Conservation (phyloP, 2,329 filamentous ascomycete genomes). For the Colletotrichum euphorbiae region DNA sequence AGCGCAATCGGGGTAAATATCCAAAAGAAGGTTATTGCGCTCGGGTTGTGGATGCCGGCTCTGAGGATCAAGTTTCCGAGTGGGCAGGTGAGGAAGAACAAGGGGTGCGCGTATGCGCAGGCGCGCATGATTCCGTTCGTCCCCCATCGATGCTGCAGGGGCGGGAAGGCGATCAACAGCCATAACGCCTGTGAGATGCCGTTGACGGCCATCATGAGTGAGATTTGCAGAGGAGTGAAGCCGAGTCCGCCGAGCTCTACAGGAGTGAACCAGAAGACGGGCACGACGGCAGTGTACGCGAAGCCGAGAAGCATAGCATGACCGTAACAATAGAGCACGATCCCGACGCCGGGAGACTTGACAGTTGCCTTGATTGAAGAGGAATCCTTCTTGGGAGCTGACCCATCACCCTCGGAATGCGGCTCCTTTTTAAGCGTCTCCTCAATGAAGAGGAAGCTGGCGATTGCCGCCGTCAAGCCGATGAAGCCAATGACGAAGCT, state of each 20-base stretch:
- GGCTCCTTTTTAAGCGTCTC: constrained; percentile 64
- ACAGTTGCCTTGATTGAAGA: constrained; percentile 57
- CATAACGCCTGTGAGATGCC: constrained; percentile 77
- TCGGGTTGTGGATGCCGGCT: constrained; percentile 51
- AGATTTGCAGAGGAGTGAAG: constrained; percentile 73
- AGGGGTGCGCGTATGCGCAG: constrained; percentile 67
- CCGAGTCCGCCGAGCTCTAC: constrained; percentile 72
- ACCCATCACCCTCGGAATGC: background rate
- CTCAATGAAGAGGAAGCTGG: constrained; percentile 67
- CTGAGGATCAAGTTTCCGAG: constrained; percentile 71
- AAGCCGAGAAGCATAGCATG: constrained; percentile 77
- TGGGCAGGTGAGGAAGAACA: constrained; percentile 68
- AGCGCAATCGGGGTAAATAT: constrained; percentile 50
- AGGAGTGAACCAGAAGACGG: constrained; percentile 76
- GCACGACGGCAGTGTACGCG: constrained; percentile 76
- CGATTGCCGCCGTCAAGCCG: constrained; percentile 63
- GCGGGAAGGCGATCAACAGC: constrained; percentile 77
- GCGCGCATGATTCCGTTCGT: constrained; percentile 72
- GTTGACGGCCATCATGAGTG: constrained; percentile 71
- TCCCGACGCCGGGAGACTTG: constrained; percentile 71
- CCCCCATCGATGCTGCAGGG: constrained; percentile 72
- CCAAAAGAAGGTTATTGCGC: constrained; percentile 66
- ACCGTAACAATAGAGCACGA: constrained; percentile 73
- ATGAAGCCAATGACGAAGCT: constrained; percentile 59
- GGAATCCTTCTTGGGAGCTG: background rate